Evolutionary conservation across 805 yeast species (phyloP), one percentile per base, ranked within the genome.

Genomic region (Candida multigemmis): DNA sequence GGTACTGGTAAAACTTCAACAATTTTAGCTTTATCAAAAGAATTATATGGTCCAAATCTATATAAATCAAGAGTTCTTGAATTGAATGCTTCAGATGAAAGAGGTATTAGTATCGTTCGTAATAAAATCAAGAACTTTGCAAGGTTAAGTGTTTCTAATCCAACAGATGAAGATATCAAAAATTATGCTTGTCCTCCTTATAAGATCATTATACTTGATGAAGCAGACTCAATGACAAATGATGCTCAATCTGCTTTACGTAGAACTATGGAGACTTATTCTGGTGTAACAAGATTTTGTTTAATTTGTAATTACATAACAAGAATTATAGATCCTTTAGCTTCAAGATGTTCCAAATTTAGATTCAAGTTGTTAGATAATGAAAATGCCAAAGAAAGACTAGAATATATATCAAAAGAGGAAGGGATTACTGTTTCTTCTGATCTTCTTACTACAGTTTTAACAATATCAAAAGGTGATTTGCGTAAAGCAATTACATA

Each of bases 221-320:
- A 87, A 53, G 96, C 96, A 1, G 96, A 91, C 52, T 84, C 95
- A 8, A 91, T 91, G 96, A 91, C 98, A 7, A 71, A 84, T 22
- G 96, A 85, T 42, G 98, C 98, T 0, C 98, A 91, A 49, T 74
- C 86, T 30, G 98, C 98, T 1, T 64, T 91, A 37, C 74, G 98
- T 58, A 71, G 98, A 53, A 37, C 41, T 10, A 82, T 82, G 87
- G 96, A 85, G 48, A 82, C 78, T 3, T 87, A 83, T 53, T 81
- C 97, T 2, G 70, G 73, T 21, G 85, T 86, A 28, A 61, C 98
- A 2, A 69, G 99, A 42, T 91, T 91, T 56, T 91, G 97, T 52
- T 60, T 91, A 34, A 81, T 91, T 27, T 91, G 99, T 65, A 91
- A 91, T 50, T 91, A 91, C 56, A 91, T 91, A 36, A 91, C 99